Percentiles rank a stretch among this genome's conserved stretches.
Evolutionary conservation across 345 rosid genomes (phyloP).

Genomic region (Rhodomyrtus tomentosa): DNA sequence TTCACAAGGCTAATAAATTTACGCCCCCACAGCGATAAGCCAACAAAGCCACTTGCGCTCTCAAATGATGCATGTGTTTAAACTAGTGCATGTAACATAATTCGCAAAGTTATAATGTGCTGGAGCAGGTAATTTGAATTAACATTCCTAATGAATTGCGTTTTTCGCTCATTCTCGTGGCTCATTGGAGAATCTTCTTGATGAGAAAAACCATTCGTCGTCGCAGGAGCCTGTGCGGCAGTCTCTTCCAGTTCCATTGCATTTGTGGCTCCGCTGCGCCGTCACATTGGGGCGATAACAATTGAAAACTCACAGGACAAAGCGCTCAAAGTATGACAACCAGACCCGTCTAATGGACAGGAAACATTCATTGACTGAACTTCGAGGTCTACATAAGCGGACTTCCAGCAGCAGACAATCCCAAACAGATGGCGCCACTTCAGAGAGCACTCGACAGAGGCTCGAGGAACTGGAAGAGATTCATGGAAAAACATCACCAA

Average conservation of each 20-base stretch:
- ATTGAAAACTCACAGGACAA: not conserved
- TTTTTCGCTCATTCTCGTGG: not conserved
- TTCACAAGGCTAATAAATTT: not conserved
- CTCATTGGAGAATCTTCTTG: not conserved
- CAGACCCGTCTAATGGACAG: not conserved
- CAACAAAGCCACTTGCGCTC: rapidly evolving
- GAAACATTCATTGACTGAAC: not conserved
- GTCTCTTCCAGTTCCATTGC: not conserved
- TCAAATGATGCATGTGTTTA: not conserved
- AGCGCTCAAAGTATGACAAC: not conserved
- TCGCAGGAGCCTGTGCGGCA: not conserved
- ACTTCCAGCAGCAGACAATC: not conserved
- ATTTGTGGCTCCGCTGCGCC: not conserved
- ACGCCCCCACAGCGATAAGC: not conserved
- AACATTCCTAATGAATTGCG: not conserved
- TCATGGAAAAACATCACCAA: not conserved
- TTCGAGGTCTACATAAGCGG: not conserved
- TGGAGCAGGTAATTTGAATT: not conserved
- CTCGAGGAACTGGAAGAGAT: not conserved
- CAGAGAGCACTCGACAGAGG: not conserved
- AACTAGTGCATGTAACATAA: not conserved
- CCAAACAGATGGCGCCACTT: not conserved
- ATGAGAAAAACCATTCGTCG: not conserved
- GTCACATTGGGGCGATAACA: not conserved
- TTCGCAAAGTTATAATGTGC: not conserved